Evolutionary conservation across 2,329 filamentous ascomycete genomes (phyloP).

Genomic region (Microcera coccophila): DNA sequence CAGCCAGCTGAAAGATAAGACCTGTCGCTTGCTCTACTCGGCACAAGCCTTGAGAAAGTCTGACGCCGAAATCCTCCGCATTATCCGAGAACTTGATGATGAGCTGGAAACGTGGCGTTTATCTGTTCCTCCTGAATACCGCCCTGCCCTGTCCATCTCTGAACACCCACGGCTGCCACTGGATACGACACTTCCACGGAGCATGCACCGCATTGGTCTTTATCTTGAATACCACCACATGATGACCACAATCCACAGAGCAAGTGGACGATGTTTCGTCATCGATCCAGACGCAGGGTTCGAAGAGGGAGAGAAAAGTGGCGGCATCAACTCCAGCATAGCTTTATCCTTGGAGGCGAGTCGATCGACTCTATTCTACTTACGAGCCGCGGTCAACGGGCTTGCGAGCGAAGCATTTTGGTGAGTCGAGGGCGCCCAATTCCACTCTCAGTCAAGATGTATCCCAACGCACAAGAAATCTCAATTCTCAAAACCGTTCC

Average conservation of each 20-base stretch:
- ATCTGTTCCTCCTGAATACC: conserved; percentile 41
- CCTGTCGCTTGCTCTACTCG: conserved; percentile 48
- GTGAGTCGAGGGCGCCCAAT: conserved; percentile 36
- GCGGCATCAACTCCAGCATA: conserved; percentile 49
- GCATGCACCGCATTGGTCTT: conserved; percentile 46
- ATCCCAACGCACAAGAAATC: no score
- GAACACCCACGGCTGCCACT: conserved; percentile 20
- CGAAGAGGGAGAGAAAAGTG: conserved; percentile 33
- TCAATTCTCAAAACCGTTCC: background rate
- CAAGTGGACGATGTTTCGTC: conserved; percentile 46
- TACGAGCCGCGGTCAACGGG: conserved; percentile 40
- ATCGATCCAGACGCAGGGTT: conserved; percentile 1
- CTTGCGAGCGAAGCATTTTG: conserved; percentile 48
- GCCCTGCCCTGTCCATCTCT: conserved; percentile 45
- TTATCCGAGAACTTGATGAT: conserved; percentile 54
- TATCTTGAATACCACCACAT: conserved; percentile 55
- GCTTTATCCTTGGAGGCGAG: conserved; percentile 53
- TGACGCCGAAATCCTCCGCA: conserved; percentile 50
- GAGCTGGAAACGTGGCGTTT: conserved; percentile 53
- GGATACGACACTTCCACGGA: conserved; percentile 29
- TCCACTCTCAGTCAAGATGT: no score
- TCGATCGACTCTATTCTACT: conserved; percentile 49
- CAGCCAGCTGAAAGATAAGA: conserved; percentile 49
- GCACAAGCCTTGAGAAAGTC: conserved; percentile 44
- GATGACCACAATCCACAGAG: conserved; percentile 52